Evolutionary conservation across 1,139 yeast genomes (phyloP), one percentile per base, ranked within the genome.

Genomic region (Pichia sp.): DNA sequence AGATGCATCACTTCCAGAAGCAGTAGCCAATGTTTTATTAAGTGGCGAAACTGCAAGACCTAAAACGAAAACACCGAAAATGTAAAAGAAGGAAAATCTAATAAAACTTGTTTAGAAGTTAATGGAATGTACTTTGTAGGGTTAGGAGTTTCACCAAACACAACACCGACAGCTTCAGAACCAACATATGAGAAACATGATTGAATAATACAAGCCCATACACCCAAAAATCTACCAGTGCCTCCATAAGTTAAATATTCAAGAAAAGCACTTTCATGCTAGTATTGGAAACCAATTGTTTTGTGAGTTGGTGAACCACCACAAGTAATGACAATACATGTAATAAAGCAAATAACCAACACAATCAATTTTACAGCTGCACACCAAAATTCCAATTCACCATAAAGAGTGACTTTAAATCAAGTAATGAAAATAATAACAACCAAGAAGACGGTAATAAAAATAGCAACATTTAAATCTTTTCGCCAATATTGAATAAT

Each of bases 91-190:
- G 21, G 74, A 62, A 42, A 80, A 74, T 70, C 85, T 75, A 80
- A 82, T 76, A 53, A 79, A 76, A 76, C 83, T 56, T 76, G 81
- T 55, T 77, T 79, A 35, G 80, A 75, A 33, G 93, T 93, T 49
- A 67, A 67, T 41, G 93, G 91, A 38, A 84, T 65, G 26, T 81
- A 58, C 54, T 70, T 74, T 57, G 70, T 54, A 2, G 77, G 77
- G 40, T 62, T 50, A 27, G 56, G 50, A 33, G 70, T 57, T 52
- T 70, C 76, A 28, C 77, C 78, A 31, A 76, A 73, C 16, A 64
- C 58, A 35, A 61, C 52, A 35, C 65, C 65, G 43, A 57, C 51
- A 54, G 67, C 57, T 52, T 68, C 72, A 23, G 67, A 60, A 40
- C 80, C 80, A 10, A 73, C 73, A 50, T 68, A 74, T 13, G 76